phyloP scores from a whole-genome alignment of 257 asterid species.

The Voacanga thouarsii region DNA sequence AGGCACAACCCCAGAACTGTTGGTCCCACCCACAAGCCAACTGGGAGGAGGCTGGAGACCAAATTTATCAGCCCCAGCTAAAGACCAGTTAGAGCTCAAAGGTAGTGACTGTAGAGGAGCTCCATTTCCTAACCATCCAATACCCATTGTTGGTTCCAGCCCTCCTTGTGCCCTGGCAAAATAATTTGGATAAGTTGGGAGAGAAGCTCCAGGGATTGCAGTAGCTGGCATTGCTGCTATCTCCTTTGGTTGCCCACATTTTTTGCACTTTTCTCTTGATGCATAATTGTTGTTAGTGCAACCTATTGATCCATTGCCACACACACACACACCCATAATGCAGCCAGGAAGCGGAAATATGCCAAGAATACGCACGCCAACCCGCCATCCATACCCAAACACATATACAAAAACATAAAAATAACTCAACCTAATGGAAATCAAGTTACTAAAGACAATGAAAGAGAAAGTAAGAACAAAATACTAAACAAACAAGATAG shows the following conservation, averaged over 20 bases:
- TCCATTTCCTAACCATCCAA: conserved; percentile 37
- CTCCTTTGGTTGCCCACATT: conserved; percentile 96
- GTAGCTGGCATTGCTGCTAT: conserved; percentile 92
- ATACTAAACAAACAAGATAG: not conserved
- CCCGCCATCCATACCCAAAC: conserved; percentile 63
- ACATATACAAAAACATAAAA: conserved; percentile 50
- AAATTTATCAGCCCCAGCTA: conserved; percentile 47
- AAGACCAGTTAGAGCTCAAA: conserved; percentile 60
- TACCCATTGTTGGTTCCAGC: conserved; percentile 46
- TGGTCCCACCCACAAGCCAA: conserved; percentile 45
- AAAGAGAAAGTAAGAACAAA: conserved; percentile 6
- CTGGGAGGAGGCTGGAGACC: conserved; percentile 52
- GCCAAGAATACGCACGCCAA: conserved; percentile 77
- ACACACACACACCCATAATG: conserved; percentile 77
- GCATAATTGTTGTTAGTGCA: conserved; percentile 99
- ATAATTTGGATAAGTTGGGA: conserved; percentile 75
- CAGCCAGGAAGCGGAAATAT: conserved; percentile 76
- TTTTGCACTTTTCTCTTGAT: conserved; percentile 94
- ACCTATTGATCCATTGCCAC: conserved; percentile 80
- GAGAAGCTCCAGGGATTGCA: conserved; percentile 79
- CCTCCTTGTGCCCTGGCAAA: conserved; percentile 80
- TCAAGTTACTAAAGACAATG: conserved; percentile 27
- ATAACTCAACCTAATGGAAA: conserved; percentile 58
- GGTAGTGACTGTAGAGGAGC: conserved; percentile 54
- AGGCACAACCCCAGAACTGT: conserved; percentile 45